Conservation (phyloP, 148 eudicot species). For the Rhododendron molle region DNA sequence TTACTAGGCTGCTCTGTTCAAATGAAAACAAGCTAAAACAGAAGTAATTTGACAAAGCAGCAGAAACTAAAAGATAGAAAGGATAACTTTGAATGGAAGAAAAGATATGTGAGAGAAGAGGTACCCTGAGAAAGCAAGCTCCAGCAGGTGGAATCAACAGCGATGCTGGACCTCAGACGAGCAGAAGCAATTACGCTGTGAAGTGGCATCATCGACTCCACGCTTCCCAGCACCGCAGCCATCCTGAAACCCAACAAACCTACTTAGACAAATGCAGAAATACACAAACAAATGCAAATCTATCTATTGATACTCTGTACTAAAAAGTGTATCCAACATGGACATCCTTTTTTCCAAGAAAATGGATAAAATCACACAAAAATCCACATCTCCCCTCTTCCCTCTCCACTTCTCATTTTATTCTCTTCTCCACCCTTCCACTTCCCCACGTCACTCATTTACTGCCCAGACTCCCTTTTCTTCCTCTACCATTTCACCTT, state of each 20-base stretch:
- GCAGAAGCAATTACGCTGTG: constrained; percentile 62
- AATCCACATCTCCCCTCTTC: neutral
- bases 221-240: constrained; percentile 13
- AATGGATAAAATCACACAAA: neutral
- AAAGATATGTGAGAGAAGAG: neutral
- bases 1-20: neutral
- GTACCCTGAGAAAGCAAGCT: constrained; percentile 59
- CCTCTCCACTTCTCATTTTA: neutral
- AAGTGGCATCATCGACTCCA: constrained; percentile 64
- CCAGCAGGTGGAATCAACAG: constrained; percentile 57
- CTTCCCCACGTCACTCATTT: neutral
- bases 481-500: neutral
- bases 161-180: constrained; percentile 53
- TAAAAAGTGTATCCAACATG: neutral
- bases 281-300: neutral
- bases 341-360: neutral
- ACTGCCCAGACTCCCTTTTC: neutral
- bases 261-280: neutral
- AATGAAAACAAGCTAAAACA: neutral
- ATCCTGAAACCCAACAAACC: constrained; percentile 1
- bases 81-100: neutral
- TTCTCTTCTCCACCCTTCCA: neutral
- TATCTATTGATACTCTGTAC: neutral
- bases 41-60: neutral
- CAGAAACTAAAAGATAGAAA: neutral